A percentile compares a stretch with the other conserved stretches of the same genome.
Conservation (phyloP, 1,284 basidiomycete genomes). For the Ganoderma leucocontextum region DNA sequence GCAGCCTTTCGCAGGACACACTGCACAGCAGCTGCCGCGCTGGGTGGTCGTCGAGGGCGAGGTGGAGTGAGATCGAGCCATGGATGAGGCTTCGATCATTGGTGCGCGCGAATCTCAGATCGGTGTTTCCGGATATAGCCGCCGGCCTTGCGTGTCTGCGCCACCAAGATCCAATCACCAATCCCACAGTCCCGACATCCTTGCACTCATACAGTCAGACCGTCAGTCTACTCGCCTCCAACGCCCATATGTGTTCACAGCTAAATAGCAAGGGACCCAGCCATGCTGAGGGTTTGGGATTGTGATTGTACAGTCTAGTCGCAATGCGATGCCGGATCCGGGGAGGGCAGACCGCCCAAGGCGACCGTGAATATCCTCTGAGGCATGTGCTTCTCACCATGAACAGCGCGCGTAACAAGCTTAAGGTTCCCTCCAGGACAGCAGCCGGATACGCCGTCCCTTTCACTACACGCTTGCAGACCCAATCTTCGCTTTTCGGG, state of each 20-base stretch:
- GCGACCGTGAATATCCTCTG: not conserved
- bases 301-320: not conserved
- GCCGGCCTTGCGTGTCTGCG: slow-evolving; percentile 25
- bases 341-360: not conserved
- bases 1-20: not conserved
- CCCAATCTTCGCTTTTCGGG: not conserved
- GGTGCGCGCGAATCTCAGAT: slow-evolving; percentile 31
- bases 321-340: not conserved
- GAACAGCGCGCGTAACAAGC: not conserved
- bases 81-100: slow-evolving; percentile 31
- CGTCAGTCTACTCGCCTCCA: not conserved
- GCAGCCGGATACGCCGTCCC: not conserved
- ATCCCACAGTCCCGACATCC: slow-evolving; percentile 1
- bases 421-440: not conserved
- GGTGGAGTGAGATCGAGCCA: slow-evolving; percentile 17
- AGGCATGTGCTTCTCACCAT: slow-evolving; percentile 4
- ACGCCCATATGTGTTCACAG: not conserved
- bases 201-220: not conserved
- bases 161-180: slow-evolving; percentile 19
- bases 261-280: not conserved
- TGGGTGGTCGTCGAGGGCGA: slow-evolving; percentile 7
- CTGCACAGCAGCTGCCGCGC: not conserved
- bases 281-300: not conserved
- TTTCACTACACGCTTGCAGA: not conserved
- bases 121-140: slow-evolving; percentile 31